Conservation (phyloP, 352 stramenopile species). For the Pythium phragmitis region DNA sequence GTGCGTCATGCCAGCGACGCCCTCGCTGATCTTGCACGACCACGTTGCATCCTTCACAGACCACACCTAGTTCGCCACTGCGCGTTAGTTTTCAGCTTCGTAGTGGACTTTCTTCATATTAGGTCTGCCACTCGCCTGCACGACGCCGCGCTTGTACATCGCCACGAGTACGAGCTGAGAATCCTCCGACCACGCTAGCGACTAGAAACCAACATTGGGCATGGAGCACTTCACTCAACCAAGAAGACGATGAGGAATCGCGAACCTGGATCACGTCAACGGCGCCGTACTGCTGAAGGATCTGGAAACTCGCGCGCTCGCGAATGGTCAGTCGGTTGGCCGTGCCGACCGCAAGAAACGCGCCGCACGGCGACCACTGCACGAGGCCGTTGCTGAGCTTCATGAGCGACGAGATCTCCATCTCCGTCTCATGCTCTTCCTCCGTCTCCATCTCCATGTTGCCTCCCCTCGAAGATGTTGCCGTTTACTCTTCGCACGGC, state of each 20-base stretch:
- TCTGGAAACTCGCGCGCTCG: slow-evolving; percentile 48
- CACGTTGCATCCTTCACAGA: slow-evolving; percentile 63
- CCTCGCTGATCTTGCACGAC: slow-evolving; percentile 76
- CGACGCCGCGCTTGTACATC: slow-evolving; percentile 61
- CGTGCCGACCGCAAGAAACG: slow-evolving; percentile 48
- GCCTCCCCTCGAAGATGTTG: slow-evolving; percentile 4
- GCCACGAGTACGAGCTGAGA: slow-evolving; percentile 62
- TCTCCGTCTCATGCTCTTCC: slow-evolving; percentile 18
- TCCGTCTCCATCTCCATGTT: slow-evolving; percentile 4
- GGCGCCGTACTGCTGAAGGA: slow-evolving; percentile 63
- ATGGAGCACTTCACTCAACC: not conserved
- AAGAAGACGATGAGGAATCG: not conserved
- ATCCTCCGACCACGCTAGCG: slow-evolving; percentile 59
- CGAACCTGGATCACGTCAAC: slow-evolving; percentile 49
- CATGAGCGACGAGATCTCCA: slow-evolving; percentile 54
- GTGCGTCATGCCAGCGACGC: slow-evolving; percentile 55
- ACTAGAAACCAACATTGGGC: slow-evolving; percentile 5
- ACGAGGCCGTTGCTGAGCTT: slow-evolving; percentile 51
- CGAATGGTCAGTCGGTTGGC: slow-evolving; percentile 59
- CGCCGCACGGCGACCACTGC: slow-evolving; percentile 68
- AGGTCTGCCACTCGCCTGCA: slow-evolving; percentile 39
- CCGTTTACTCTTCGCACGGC: slow-evolving; percentile 3
- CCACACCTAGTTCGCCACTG: slow-evolving; percentile 38
- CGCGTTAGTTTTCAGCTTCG: not conserved
- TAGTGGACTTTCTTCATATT: too few species aligned